Evolutionary conservation across 257 asterid species (phyloP).

Genomic region (Apocynum venetum): DNA sequence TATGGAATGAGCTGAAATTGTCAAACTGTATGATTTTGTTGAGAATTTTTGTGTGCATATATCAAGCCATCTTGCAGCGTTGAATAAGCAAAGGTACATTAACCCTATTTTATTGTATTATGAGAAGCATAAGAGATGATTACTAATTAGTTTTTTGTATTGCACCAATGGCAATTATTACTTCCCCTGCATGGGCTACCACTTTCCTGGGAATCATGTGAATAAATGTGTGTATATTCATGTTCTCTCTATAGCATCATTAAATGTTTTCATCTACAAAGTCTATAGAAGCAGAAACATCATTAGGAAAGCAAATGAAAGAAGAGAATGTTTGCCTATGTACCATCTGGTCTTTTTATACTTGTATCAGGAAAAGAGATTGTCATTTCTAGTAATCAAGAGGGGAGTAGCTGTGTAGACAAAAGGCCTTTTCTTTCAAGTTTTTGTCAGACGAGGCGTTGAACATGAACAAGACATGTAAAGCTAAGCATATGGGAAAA

Average conservation of each 20-base stretch:
- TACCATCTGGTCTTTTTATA: too few relatives aligned
- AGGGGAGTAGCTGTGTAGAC: background rate
- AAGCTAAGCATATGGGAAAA: too few relatives aligned
- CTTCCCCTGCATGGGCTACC: background rate
- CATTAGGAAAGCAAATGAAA: background rate
- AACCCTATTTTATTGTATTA: background rate
- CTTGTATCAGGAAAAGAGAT: background rate
- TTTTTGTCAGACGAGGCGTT: too few relatives aligned
- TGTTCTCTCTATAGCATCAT: background rate
- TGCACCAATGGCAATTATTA: background rate
- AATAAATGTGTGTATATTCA: background rate
- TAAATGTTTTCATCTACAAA: background rate
- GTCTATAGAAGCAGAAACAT: background rate
- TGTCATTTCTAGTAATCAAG: too few relatives aligned
- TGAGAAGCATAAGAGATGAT: too few relatives aligned
- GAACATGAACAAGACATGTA: too few relatives aligned
- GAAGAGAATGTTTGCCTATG: background rate
- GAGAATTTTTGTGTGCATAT: conserved; percentile 51
- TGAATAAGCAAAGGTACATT: conserved; percentile 62
- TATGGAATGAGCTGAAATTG: conserved; percentile 52
- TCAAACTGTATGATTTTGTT: conserved; percentile 53
- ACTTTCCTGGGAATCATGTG: background rate
- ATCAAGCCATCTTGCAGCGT: conserved; percentile 39
- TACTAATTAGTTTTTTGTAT: background rate
- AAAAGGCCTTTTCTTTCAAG: too few relatives aligned